A percentile compares a stretch with the other conserved stretches of the same genome.
Conservation (phyloP, 768 basidiomycete species). For the Cyclocybe cylindracea region DNA sequence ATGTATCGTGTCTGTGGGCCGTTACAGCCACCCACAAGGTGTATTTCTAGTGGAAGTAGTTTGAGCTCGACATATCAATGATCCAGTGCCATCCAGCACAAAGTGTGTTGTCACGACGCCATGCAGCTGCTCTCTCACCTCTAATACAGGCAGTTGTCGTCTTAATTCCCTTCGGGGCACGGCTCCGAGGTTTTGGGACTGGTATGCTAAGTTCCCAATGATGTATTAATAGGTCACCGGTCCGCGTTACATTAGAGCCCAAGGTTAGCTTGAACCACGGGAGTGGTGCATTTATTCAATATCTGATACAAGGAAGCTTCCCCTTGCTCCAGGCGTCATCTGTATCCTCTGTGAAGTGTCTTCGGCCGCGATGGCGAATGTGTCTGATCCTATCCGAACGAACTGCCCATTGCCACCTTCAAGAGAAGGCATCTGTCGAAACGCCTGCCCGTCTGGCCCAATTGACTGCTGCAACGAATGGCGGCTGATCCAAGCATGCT, state of each 20-base stretch:
- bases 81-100: not conserved
- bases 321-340: not conserved
- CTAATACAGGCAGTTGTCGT: not conserved
- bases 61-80: slow-evolving; percentile 16
- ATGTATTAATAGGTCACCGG: too few species aligned
- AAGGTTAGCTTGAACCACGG: too few species aligned
- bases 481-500: too few species aligned
- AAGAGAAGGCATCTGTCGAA: too few species aligned
- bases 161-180: not conserved
- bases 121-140: not conserved
- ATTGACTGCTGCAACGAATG: too few species aligned
- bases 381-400: not conserved
- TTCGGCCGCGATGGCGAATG: not conserved
- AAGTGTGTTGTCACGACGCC: not conserved
- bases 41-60: not conserved
- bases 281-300: too few species aligned
- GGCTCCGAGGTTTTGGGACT: not conserved
- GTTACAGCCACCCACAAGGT: too few species aligned
- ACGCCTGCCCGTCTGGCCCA: too few species aligned
- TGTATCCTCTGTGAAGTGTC: not conserved
- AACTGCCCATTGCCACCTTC: not conserved
- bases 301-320: too few species aligned
- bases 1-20: too few species aligned
- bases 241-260: too few species aligned
- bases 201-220: too few species aligned